Percentiles rank a stretch among this genome's conserved stretches.
Evolutionary conservation across 495 filamentous ascomycete species (phyloP).

Genomic region (Penicillium paradoxum): DNA sequence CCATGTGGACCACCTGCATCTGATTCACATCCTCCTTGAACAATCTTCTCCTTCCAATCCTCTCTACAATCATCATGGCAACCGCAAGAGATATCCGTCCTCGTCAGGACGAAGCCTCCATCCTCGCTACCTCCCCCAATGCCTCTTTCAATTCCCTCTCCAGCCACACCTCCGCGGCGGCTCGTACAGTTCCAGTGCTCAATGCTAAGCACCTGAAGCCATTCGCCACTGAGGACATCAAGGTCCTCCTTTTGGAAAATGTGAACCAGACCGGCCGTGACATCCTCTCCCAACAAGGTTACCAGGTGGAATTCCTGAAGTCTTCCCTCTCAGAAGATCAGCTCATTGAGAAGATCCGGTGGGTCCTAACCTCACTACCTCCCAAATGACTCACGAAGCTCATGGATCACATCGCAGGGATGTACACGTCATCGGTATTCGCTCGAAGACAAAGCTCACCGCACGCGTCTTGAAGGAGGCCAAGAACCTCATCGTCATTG

Average conservation of each 20-base stretch:
- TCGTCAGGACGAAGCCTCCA: conserved; percentile 27
- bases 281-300: conserved; percentile 78
- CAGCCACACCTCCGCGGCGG: conserved; percentile 34
- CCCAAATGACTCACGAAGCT: conserved; percentile 2
- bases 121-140: conserved; percentile 58
- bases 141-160: conserved; percentile 64
- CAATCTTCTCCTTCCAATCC: not conserved
- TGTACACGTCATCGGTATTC: conserved; percentile 96
- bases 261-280: conserved; percentile 86
- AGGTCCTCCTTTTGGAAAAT: conserved; percentile 93
- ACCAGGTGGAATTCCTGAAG: conserved; percentile 92
- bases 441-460: conserved; percentile 94
- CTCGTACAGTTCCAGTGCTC: conserved; percentile 29
- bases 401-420: conserved; percentile 49
- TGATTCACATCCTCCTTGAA: conserved; percentile 7
- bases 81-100: conserved; percentile 32
- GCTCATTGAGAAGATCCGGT: conserved; percentile 96
- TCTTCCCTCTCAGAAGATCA: conserved; percentile 85
- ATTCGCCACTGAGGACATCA: conserved; percentile 91
- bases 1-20: not conserved
- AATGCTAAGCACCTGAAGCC: conserved; percentile 83
- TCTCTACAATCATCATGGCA: conserved; percentile 11
- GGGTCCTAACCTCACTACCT: conserved; percentile 12
- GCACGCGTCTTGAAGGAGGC: conserved; percentile 81
- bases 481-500: conserved; percentile 90